Conservation (phyloP, 805 yeast species). For the Candida sphagnicola region DNA sequence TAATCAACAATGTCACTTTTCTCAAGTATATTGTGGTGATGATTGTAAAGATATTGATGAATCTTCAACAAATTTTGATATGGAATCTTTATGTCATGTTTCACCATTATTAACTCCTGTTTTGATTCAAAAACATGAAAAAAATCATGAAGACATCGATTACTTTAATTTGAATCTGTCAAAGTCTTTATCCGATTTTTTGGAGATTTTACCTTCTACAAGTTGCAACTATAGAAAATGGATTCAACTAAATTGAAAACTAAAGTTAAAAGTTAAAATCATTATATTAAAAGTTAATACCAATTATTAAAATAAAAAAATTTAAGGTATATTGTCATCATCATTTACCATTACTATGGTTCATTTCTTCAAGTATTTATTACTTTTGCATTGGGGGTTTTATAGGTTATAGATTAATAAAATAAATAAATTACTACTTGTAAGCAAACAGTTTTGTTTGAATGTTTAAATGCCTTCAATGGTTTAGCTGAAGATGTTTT, state of each 20-base stretch:
- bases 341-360: not conserved
- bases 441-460: too few relatives aligned
- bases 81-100: constrained; percentile 9
- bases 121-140: constrained; percentile 19
- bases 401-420: constrained; percentile 3
- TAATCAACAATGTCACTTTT: constrained; percentile 25
- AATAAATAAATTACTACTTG: not conserved
- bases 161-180: constrained; percentile 27
- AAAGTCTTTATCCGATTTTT: constrained; percentile 14
- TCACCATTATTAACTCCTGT: constrained; percentile 39
- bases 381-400: constrained; percentile 1
- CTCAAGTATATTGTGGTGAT: constrained; percentile 24
- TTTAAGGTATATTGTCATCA: not conserved
- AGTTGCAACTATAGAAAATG: constrained; percentile 9
- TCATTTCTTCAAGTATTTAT: not conserved
- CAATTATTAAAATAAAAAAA: not conserved
- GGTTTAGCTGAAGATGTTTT: too few relatives aligned
- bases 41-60: constrained; percentile 22
- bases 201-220: constrained; percentile 15
- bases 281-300: not conserved
- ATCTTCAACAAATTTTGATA: constrained; percentile 6
- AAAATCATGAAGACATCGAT: constrained; percentile 4
- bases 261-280: constrained; percentile 5
- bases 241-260: constrained; percentile 8
- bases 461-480: too few relatives aligned